A percentile compares a stretch with the other conserved stretches of the same genome.
phyloP scores from a whole-genome alignment of 2,329 filamentous ascomycete species.

The Diaporthe destruens region DNA sequence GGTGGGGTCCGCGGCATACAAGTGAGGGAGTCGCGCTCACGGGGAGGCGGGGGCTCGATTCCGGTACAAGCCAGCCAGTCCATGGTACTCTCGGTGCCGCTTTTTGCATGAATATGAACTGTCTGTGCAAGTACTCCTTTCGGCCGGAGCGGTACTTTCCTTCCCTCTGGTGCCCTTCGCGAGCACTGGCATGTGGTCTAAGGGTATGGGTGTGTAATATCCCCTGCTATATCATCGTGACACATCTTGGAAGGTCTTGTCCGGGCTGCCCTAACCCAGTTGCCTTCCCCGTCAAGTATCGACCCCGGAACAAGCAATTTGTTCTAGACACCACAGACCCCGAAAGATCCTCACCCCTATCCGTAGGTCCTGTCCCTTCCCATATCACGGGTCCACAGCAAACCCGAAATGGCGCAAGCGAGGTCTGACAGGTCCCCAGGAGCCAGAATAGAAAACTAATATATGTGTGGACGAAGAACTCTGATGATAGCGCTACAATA shows the following conservation, averaged over 20 bases:
- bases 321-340: not conserved
- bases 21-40: slow-evolving; percentile 5
- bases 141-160: not conserved
- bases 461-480: not conserved
- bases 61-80: not conserved
- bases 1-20: slow-evolving; percentile 18
- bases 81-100: not conserved
- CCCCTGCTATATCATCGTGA: not conserved
- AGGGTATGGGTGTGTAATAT: not conserved
- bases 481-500: slow-evolving; percentile 15
- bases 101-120: not conserved
- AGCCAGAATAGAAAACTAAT: not conserved
- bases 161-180: not conserved
- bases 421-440: not conserved
- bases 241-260: not conserved
- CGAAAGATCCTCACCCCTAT: not conserved
- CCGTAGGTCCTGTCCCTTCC: not conserved
- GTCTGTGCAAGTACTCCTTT: not conserved
- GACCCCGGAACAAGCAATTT: not conserved
- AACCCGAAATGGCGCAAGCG: not conserved
- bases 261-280: not conserved
- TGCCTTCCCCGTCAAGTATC: not conserved
- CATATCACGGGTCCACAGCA: not conserved
- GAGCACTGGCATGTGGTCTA: not conserved
- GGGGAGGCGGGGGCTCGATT: not conserved